These are phyloP conservation scores for Bipolaris sorokiniana DNA, from an alignment of 2,329 filamentous ascomycete genomes.

Conservation along the genomic window DNA sequence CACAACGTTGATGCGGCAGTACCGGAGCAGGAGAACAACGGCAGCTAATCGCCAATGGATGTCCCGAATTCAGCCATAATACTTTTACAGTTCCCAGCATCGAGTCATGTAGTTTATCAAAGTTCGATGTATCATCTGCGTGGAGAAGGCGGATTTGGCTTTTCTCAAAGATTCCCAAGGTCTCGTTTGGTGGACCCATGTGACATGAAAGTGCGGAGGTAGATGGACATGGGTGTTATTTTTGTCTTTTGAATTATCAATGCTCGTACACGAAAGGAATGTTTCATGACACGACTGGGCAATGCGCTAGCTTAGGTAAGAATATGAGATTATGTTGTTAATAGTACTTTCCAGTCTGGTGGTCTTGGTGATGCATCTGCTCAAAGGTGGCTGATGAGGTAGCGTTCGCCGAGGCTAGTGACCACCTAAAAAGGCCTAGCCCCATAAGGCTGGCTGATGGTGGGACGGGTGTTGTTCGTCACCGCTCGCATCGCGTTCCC, in stretches of 20 bases:
- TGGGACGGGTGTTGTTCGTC: constrained; percentile 23
- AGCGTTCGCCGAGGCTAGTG: constrained; percentile 11
- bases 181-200: constrained; percentile 21
- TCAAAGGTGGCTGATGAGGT: neutral
- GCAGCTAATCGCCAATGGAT: constrained; percentile 31
- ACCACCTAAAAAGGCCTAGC: constrained; percentile 21
- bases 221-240: constrained; percentile 23
- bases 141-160: constrained; percentile 21
- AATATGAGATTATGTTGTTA: constrained; percentile 21
- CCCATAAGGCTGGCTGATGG: constrained; percentile 32
- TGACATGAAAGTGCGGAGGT: constrained; percentile 20
- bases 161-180: constrained; percentile 26
- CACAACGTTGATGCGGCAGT: constrained; percentile 84
- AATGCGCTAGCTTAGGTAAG: constrained; percentile 17
- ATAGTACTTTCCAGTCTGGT: neutral
- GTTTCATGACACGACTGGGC: constrained; percentile 12
- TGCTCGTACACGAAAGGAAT: constrained; percentile 18
- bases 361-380: neutral
- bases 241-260: constrained; percentile 21
- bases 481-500: constrained; percentile 31
- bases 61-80: constrained; percentile 14
- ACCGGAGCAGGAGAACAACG: constrained; percentile 43
- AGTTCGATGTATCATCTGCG: constrained; percentile 21
- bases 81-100: constrained; percentile 21
- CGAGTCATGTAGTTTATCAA: constrained; percentile 16